Base-by-base conservation (phyloP, 2,329 filamentous ascomycete species). In the Pseudogymnoascus sp. region DNA sequence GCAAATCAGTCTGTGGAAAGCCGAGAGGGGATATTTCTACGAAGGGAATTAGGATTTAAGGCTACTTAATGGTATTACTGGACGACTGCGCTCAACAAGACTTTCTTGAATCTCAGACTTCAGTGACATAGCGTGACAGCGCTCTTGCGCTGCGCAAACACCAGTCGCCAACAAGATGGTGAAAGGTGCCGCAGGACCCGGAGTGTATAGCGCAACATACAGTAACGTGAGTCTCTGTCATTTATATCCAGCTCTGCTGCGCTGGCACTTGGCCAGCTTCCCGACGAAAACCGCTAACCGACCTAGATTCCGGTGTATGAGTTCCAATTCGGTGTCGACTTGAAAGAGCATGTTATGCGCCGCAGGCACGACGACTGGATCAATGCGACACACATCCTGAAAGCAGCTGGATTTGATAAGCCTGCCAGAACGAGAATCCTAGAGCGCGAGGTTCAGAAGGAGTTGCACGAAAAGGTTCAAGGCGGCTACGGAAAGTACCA, bases 401-500 rank as follows among this genome's bases (percentile, higher is more conserved):
- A 99, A 74, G 91, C 96, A 42, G 95, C 95, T 66, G 93, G 93
- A 63, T 96, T 96, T 73, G 95, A 99, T 77, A 99, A 99, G 77
- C 95, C 95, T 2, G 91, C 93, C 11, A 84, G 95, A 73, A 99
- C 95, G 42, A 86, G 95, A 67, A 97, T 99, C 64, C 83, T 99
- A 4, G 95, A 99, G 78, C 86, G 95, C 68, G 95, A 99, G 73
- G 93, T 99, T 7, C 95, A 99, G 72, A 97, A 96, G 75, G 93
- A 96, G 46, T 83, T 89, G 4, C 95, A 99, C 74, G 95, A 97
- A 78, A 99, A 99, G 79, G 93, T 99, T 5, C 95, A 99, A 74
- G 95, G 93, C 68, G 95, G 95, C 15, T 97, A 97, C 75, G 95
- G 95, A 71, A 97, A 97, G 85, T 99, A 97, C 70, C 95, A 99